These are phyloP conservation scores for Neophaeococcomyces aloes DNA, from an alignment of 2,329 filamentous ascomycete species.

Conservation along the genomic window DNA sequence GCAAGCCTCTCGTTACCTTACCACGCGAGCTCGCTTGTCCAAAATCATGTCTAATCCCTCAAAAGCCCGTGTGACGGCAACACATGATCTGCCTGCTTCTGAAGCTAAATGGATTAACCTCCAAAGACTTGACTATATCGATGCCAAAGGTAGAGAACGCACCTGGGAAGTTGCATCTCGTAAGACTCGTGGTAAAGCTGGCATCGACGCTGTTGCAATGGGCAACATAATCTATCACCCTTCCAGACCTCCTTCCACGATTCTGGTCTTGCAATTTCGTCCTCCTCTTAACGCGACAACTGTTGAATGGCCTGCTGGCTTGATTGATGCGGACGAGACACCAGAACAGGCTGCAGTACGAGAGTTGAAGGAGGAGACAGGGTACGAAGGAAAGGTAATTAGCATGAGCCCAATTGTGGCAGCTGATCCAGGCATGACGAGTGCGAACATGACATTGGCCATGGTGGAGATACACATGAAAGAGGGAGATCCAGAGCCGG, in stretches of 20 bases:
- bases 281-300: slow-evolving; percentile 48
- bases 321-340: slow-evolving; percentile 48
- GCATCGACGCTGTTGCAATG: slow-evolving; percentile 51
- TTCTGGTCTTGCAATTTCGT: slow-evolving; percentile 45
- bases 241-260: slow-evolving; percentile 37
- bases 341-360: slow-evolving; percentile 46
- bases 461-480: slow-evolving; percentile 49
- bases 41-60: neutral
- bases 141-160: slow-evolving; percentile 15
- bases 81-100: slow-evolving; percentile 12
- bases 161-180: slow-evolving; percentile 22
- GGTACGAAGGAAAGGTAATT: slow-evolving; percentile 45
- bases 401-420: slow-evolving; percentile 57
- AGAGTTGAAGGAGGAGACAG: slow-evolving; percentile 52
- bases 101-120: slow-evolving; percentile 34
- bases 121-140: slow-evolving; percentile 26
- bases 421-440: slow-evolving; percentile 52
- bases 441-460: slow-evolving; percentile 51
- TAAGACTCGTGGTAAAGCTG: slow-evolving; percentile 44
- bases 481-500: slow-evolving; percentile 38
- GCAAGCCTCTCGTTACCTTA: too few species aligned
- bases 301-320: slow-evolving; percentile 51
- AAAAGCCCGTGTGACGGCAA: slow-evolving; percentile 9
- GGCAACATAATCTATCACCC: slow-evolving; percentile 43
- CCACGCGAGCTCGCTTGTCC: too few species aligned